Base-by-base conservation (phyloP, 2,329 filamentous ascomycete genomes). In the Claviceps arundinis region DNA sequence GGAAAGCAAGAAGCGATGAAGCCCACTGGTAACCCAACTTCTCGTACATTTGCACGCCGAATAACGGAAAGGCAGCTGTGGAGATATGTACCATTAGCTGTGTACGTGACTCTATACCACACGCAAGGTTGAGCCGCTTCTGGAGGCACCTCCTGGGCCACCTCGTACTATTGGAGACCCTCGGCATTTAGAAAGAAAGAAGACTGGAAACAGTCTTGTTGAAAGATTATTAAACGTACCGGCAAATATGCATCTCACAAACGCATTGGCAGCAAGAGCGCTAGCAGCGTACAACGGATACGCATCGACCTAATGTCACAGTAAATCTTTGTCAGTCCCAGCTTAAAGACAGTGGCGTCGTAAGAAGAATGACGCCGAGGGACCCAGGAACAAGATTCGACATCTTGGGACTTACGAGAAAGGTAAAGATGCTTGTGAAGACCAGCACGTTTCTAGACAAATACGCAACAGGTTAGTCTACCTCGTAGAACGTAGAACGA, bases 391-490 rank as follows among this genome's bases (percentile, higher is more conserved):
- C 4, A n/a, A 16, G n/a, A 37, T 24, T 2, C 16, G 4, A n/a
- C 4, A 9, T 41, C 16, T 8, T 17, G 40, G 16, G 45, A 73
- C 74, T 69, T 66, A 91, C 88, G 57, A 94, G 72, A 69, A 94
- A 95, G 13, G 89, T 94, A 67, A 95, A 95, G 58, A 94, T 81
- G 50, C 89, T 88, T 52, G 81, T 84, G 68, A 88, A 96, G 34
- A 85, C 81, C 53, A 94, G 77, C 55, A 95, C 77, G 51, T 80
- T 84, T 50, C 86, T 88, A 61, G 53, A 52, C 50, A 62, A 50
- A 43, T 16, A 45, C 50, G 30, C 47, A 37, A 42, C 13, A 50
- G 62, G 62, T 65, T 60, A 66, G 64, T 58, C 58, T 55, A 57
- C 42, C 52, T 56, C 9, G 38, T 41, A 41, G 52, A 53, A 34